These are phyloP conservation scores for Hemileia vastatrix DNA, from an alignment of 1,284 basidiomycete species.

Conservation along the genomic window DNA sequence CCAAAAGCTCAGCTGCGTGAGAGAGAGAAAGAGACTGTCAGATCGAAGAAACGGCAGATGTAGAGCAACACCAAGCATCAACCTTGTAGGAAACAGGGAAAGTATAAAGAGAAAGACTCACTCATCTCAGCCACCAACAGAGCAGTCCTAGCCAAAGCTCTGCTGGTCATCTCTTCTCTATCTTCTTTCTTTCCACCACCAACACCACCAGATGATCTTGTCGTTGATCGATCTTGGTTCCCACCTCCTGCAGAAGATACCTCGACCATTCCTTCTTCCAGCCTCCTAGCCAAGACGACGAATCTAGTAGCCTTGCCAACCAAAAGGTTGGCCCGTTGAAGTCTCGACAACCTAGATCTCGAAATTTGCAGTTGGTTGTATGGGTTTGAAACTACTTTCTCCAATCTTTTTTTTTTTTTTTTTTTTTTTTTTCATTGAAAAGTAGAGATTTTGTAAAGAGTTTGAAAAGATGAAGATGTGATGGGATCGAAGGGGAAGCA, in stretches of 20 bases:
- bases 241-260: slow-evolving; percentile 21
- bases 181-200: slow-evolving; percentile 22
- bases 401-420: neutral
- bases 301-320: slow-evolving; percentile 23
- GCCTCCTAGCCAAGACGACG: slow-evolving; percentile 25
- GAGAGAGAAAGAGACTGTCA: neutral
- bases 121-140: slow-evolving; percentile 28
- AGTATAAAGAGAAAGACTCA: neutral
- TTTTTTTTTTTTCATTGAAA: neutral
- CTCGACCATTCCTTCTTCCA: slow-evolving; percentile 31
- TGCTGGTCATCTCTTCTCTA: slow-evolving; percentile 27
- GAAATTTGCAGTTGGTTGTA: neutral
- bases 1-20: neutral
- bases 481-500: too few species aligned
- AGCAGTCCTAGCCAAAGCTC: slow-evolving; percentile 31
- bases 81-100: neutral
- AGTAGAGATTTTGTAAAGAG: neutral
- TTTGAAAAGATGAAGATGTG: too few species aligned
- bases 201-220: neutral
- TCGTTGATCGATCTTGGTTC: too few species aligned
- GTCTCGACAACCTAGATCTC: neutral
- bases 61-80: too few species aligned
- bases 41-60: neutral
- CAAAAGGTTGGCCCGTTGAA: slow-evolving; percentile 22
- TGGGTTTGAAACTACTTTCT: neutral